Evolutionary conservation across 2,329 filamentous ascomycete genomes (phyloP).

Genomic region (Coniella vitis): DNA sequence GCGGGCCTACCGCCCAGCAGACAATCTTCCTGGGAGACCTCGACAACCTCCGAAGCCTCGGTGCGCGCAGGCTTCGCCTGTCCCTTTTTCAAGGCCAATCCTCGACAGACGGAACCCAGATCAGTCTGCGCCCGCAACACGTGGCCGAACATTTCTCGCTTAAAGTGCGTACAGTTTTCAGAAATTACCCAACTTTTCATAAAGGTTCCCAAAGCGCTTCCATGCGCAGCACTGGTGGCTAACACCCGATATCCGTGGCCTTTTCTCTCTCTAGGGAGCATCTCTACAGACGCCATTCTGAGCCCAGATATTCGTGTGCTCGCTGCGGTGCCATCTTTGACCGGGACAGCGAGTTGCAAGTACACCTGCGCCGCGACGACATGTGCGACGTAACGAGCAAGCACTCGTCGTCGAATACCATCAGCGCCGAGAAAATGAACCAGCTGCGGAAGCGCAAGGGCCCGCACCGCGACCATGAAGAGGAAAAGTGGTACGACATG

Average conservation of each 20-base stretch:
- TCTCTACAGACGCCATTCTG: constrained; percentile 1
- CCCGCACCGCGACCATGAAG: neutral
- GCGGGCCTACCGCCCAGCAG: neutral
- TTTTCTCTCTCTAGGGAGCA: constrained; percentile 2
- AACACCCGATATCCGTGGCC: too few species aligned
- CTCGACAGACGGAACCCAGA: neutral
- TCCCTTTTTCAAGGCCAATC: neutral
- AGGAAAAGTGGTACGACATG: constrained; percentile 1
- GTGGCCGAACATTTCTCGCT: constrained; percentile 1
- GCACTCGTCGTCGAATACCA: neutral
- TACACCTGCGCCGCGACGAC: neutral
- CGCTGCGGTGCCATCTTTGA: neutral
- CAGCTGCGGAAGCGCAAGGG: neutral
- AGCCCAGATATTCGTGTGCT: neutral
- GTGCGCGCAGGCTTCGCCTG: neutral
- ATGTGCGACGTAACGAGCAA: neutral
- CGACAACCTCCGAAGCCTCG: neutral
- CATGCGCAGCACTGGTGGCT: too few species aligned
- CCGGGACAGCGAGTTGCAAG: neutral
- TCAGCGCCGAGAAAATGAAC: neutral
- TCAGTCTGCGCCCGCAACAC: neutral
- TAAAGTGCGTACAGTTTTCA: constrained; percentile 2
- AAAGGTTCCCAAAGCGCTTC: too few species aligned
- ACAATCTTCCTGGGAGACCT: neutral
- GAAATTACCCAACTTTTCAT: too few species aligned